Conservation (phyloP, 306 rosid species). For the Castanospermum australe region DNA sequence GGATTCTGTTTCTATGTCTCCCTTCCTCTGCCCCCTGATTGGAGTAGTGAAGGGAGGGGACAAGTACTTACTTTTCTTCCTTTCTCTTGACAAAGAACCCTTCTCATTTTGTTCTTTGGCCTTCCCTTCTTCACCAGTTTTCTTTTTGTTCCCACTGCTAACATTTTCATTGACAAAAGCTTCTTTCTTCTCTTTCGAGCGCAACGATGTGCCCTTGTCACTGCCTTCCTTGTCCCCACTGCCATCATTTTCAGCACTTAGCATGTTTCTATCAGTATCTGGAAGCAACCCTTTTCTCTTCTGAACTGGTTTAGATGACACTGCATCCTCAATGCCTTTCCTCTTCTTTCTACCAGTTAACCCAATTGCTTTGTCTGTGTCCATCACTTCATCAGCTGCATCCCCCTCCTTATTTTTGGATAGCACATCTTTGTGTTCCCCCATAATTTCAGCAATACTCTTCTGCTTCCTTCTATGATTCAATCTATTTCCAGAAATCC, state of each 20-base stretch:
- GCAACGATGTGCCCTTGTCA: not conserved
- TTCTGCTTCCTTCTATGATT: conserved; percentile 67
- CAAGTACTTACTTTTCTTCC: conserved; percentile 84
- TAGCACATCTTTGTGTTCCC: conserved; percentile 34
- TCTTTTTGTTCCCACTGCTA: conserved; percentile 17
- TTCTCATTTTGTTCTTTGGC: conserved; percentile 31
- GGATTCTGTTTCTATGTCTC: conserved; percentile 26
- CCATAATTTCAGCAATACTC: conserved; percentile 75
- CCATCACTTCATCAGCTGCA: conserved; percentile 21
- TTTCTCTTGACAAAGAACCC: conserved; percentile 51
- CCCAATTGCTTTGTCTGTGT: conserved; percentile 22
- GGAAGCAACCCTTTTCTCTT: conserved; percentile 31
- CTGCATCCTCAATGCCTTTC: conserved; percentile 33
- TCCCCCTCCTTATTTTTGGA: conserved; percentile 26
- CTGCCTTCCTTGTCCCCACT: conserved; percentile 26
- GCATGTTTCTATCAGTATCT: conserved; percentile 14
- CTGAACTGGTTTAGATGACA: conserved; percentile 24
- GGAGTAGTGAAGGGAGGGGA: conserved; percentile 77
- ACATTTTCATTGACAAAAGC: conserved; percentile 1
- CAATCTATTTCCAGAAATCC: conserved; percentile 31
- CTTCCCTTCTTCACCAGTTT: conserved; percentile 26
- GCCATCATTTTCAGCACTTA: conserved; percentile 24
- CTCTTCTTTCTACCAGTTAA: conserved; percentile 38
- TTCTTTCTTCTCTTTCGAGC: conserved; percentile 33
- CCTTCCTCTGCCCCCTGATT: conserved; percentile 36